These are phyloP conservation scores for Ascodesmis nigricans DNA, from an alignment of 495 filamentous ascomycete species.

Conservation along the genomic window DNA sequence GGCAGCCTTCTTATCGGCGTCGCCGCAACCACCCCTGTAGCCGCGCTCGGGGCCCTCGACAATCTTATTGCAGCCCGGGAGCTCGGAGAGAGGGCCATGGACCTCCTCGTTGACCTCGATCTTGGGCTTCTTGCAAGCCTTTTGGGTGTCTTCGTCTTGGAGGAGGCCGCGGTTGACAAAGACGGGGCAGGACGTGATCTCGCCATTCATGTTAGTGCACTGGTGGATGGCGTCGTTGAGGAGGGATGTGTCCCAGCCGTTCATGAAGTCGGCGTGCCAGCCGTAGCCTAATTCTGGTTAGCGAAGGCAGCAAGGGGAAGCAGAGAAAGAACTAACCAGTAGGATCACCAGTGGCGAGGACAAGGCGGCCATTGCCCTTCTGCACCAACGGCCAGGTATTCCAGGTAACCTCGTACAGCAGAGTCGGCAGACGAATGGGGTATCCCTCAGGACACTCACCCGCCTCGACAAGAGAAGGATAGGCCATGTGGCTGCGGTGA, in stretches of 20 bases:
- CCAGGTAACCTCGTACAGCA: constrained; percentile 83
- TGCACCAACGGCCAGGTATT: constrained; percentile 35
- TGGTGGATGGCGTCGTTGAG: constrained; percentile 35
- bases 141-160: constrained; percentile 5
- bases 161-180: constrained; percentile 11
- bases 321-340: constrained; percentile 27
- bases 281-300: constrained; percentile 34
- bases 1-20: not conserved
- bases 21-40: constrained; percentile 7
- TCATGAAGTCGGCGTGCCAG: constrained; percentile 73
- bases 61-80: constrained; percentile 29
- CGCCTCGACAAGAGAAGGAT: constrained; percentile 48
- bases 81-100: constrained; percentile 21
- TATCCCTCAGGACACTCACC: constrained; percentile 58
- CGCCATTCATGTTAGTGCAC: constrained; percentile 22
- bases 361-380: constrained; percentile 47
- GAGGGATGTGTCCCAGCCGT: constrained; percentile 47
- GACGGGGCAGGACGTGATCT: constrained; percentile 11
- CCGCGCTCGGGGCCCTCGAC: constrained; percentile 17
- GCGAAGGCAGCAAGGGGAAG: not conserved
- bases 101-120: constrained; percentile 23
- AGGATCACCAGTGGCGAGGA: constrained; percentile 65
- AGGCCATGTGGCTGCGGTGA: constrained; percentile 55
- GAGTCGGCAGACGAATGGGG: constrained; percentile 42
- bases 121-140: constrained; percentile 10